A percentile compares a stretch with the other conserved stretches of the same genome.
Evolutionary conservation across 306 rosid genomes (phyloP).

Genomic region (Trifolium pratense): DNA sequence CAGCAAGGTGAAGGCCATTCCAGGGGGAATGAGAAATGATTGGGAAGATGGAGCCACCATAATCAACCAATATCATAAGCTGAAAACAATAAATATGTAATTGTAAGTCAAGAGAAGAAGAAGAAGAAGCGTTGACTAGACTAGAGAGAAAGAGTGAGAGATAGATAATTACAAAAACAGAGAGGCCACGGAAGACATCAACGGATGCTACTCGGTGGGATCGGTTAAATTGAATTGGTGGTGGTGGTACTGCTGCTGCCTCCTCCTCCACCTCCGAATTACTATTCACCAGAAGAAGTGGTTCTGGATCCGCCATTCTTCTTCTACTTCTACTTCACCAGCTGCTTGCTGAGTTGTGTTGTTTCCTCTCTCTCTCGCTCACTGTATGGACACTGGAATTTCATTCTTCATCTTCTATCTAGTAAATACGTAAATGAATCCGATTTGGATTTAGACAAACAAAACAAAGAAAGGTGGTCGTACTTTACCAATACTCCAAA

Average conservation of each 20-base stretch:
- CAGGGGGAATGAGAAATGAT: slow-evolving; percentile 75
- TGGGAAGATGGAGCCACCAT: slow-evolving; percentile 74
- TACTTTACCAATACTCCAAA: no score
- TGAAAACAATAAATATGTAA: slow-evolving; percentile 27
- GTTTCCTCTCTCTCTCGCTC: neutral
- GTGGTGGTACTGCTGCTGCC: slow-evolving; percentile 6
- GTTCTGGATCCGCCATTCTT: slow-evolving; percentile 58
- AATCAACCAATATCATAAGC: slow-evolving; percentile 91
- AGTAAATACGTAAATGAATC: no score
- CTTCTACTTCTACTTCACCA: no score
- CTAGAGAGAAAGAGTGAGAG: slow-evolving; percentile 4
- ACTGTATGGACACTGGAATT: neutral
- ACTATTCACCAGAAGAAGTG: slow-evolving; percentile 41
- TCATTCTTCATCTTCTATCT: neutral
- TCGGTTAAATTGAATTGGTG: no score
- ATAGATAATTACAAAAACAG: slow-evolving; percentile 88
- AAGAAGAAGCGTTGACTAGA: slow-evolving; percentile 13
- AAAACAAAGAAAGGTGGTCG: no score
- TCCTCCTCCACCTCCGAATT: no score
- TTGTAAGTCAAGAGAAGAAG: neutral
- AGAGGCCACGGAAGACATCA: slow-evolving; percentile 95
- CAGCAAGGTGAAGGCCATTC: slow-evolving; percentile 87
- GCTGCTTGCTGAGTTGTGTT: no score
- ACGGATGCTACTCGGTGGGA: slow-evolving; percentile 70
- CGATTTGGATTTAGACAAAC: no score